These are phyloP conservation scores for Spergularia marina DNA, from an alignment of 148 eudicot genomes.

Conservation along the genomic window DNA sequence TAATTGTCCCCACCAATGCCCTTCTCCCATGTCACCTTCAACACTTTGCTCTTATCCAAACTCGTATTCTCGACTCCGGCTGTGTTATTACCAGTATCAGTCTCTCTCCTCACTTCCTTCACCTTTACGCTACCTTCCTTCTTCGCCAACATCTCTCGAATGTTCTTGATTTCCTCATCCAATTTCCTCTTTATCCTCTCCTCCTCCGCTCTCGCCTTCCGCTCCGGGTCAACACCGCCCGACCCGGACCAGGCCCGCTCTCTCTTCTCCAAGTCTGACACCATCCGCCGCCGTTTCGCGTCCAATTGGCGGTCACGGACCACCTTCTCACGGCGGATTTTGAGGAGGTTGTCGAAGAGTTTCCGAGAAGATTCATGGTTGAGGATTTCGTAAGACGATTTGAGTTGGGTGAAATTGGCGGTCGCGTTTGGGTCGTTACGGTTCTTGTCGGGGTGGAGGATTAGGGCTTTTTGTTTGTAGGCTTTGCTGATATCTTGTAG, in stretches of 20 bases:
- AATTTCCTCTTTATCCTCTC: constrained; percentile 51
- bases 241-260: constrained; percentile 35
- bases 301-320: constrained; percentile 40
- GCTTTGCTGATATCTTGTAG: constrained; percentile 57
- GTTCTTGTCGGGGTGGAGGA: constrained; percentile 65
- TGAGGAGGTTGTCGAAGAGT: constrained; percentile 55
- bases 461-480: constrained; percentile 51
- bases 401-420: constrained; percentile 54
- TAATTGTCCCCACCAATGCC: constrained; percentile 47
- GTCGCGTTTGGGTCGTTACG: constrained; percentile 62
- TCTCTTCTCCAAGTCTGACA: constrained; percentile 68
- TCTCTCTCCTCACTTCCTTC: constrained; percentile 8
- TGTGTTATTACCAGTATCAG: neutral
- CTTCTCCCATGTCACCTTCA: constrained; percentile 72
- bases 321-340: constrained; percentile 46
- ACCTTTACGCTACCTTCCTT: neutral
- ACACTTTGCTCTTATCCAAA: constrained; percentile 47
- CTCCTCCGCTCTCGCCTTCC: constrained; percentile 47
- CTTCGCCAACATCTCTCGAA: constrained; percentile 47
- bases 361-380: constrained; percentile 52
- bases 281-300: constrained; percentile 56
- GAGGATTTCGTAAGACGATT: constrained; percentile 52
- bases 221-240: constrained; percentile 30
- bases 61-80: constrained; percentile 17
- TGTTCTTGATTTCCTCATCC: constrained; percentile 14